Evolutionary conservation across 2,329 filamentous ascomycete genomes (phyloP), one percentile per base, ranked within the genome.

Genomic region (Cladosporium oxysporum): DNA sequence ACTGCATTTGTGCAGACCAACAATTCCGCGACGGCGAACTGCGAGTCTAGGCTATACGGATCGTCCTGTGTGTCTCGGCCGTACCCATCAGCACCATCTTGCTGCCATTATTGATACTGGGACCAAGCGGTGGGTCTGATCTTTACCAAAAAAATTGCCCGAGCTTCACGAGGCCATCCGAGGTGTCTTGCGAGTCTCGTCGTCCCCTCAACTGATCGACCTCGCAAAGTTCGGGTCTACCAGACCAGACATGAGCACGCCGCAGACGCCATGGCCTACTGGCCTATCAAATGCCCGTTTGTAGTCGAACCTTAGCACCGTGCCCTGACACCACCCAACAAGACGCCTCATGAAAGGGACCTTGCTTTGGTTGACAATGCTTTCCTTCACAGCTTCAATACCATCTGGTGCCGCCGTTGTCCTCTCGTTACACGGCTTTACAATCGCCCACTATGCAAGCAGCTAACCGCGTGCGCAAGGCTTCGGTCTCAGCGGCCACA

Each of bases 401-500:
- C 7, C n/a, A 21, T 21, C 41, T 33, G 33, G 14, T 41, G 21
- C 18, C 33, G n/a, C n/a, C 14, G 28, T 53, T 18, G n/a, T 5
- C 11, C 18, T 55, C 8, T 33, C 6, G 2, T 21, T 16, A 55
- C 28, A 16, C 28, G 33, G 52, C 18, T 55, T 5, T 11, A 21
- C 52, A 8, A 33, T n/a, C 5, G 3, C 11, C 21, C 7, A n/a
- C 18, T 16, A 62, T 62, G 60, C 26, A 62, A 49, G 28, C 60
- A 41, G 60, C 49, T 18, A 62, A 53, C 8, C 47, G 60, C 6
- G 60, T 55, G 14, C 60, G 60, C 14, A 62, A 37, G 60, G 60
- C 49, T 29, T 62, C 60, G 29, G 49, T 62, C 21, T 62, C 60
- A 28, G 60, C 33, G 23, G 60, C 60, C n/a, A 41, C 49, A 16